Base-by-base conservation (phyloP, 352 stramenopile species). In the Pythium inflatum region DNA sequence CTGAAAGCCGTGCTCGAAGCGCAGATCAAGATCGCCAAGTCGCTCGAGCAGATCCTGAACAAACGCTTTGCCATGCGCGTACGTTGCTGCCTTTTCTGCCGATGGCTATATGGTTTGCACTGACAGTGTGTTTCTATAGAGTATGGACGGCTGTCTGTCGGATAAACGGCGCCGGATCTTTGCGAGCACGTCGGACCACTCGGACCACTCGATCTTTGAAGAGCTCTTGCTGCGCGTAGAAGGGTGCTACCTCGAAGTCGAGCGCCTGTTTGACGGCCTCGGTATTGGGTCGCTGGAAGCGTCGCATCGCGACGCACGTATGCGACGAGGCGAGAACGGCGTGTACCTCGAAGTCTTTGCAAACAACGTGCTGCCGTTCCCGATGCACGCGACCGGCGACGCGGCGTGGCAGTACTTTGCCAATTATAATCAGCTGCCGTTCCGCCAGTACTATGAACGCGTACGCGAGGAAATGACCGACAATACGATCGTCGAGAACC, bases 401-500 rank as follows among this genome's bases (percentile, higher is more conserved):
- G 69, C 63, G 31, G 69, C 60, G 57, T 75, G 69, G 69, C 34
- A 71, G 57, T 64, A 71, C 50, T 75, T 71, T 65, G 69, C 69
- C 20, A 71, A 68, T 43, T 64, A 68, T 20, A 64, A 75, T 33
- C 69, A 75, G 24, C 58, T 71, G 24, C 69, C 69, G 8, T 75
- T 71, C 62, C 69, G 69, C 46, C 69, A 75, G 69, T 75, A 71
- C 57, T 75, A 71, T 24, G 69, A 75, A 24, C 69, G 62, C 30
- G 57, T 36, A 8, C 58, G 62, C 16, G 57, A 75, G 59, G 67
- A 69, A 74, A 28, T 71, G 22, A 83, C 67, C 1, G 80, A 88
- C 53, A 78, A 90, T 38, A 88, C 78, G 16, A 83, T 92, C 13
- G 53, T 80, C 16, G 84, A 92, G 62, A 84, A 80, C 67, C 83